Evolutionary conservation across 2,329 filamentous ascomycete species (phyloP).

Genomic region (Botrytis fragariae): DNA sequence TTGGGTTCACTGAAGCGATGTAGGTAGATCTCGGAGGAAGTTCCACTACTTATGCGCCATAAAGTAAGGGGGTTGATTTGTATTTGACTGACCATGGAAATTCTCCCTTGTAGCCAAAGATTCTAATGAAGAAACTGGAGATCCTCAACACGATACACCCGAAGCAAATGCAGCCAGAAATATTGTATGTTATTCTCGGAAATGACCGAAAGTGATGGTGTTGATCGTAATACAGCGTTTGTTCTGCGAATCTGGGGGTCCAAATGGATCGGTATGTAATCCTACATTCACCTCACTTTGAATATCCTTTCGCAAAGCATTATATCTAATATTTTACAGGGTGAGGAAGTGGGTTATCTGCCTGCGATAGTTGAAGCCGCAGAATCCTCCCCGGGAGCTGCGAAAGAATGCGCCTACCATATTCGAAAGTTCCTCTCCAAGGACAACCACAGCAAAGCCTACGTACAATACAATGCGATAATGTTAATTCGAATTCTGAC

Average conservation of each 20-base stretch:
- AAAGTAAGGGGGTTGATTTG: not conserved
- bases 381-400: constrained; percentile 85
- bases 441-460: constrained; percentile 62
- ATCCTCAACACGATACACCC: constrained; percentile 53
- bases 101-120: constrained; percentile 21
- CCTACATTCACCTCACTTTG: not conserved
- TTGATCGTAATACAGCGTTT: constrained; percentile 53
- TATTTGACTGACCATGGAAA: constrained; percentile 11
- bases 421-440: constrained; percentile 81
- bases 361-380: constrained; percentile 92
- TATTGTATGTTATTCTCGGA: constrained; percentile 54
- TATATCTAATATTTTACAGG: constrained; percentile 45
- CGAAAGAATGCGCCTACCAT: constrained; percentile 73
- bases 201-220: constrained; percentile 20
- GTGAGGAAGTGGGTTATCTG: constrained; percentile 87
- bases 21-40: constrained; percentile 23
- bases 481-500: constrained; percentile 91
- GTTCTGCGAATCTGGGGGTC: constrained; percentile 75
- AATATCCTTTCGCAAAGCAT: not conserved
- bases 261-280: constrained; percentile 52
- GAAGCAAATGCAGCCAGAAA: constrained; percentile 64
- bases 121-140: constrained; percentile 24
- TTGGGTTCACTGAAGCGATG: constrained; percentile 37
- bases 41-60: constrained; percentile 9
- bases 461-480: constrained; percentile 90